Percentiles rank a stretch among this genome's conserved stretches.
phyloP scores from a whole-genome alignment of 2,329 filamentous ascomycete genomes.

The Talaromyces islandicus region DNA sequence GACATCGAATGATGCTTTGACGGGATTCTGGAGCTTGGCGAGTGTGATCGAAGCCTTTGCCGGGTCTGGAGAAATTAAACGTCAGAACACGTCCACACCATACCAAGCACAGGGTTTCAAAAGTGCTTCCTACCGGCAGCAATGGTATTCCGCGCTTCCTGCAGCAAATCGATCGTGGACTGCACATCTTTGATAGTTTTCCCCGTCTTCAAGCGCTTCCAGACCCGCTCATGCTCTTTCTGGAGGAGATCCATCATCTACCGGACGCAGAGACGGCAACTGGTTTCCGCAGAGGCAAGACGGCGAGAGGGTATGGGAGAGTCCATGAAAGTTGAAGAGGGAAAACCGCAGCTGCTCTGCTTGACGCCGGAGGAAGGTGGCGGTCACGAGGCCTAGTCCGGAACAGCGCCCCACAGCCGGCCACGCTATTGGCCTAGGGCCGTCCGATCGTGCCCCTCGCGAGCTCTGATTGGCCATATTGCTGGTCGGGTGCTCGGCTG shows the following conservation, averaged over 20 bases:
- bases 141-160: constrained; percentile 66
- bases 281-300: not conserved
- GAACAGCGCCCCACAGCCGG: not conserved
- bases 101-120: not conserved
- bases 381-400: constrained; percentile 1
- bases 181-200: constrained; percentile 75
- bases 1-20: constrained; percentile 73
- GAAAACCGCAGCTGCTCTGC: not conserved
- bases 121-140: constrained; percentile 53
- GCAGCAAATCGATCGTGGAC: constrained; percentile 70
- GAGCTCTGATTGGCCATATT: not conserved
- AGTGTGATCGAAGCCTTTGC: constrained; percentile 67
- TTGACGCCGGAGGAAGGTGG: not conserved
- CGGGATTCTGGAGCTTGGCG: constrained; percentile 76
- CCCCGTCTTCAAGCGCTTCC: constrained; percentile 61
- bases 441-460: not conserved
- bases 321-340: not conserved
- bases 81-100: not conserved
- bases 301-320: not conserved
- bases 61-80: constrained; percentile 48
- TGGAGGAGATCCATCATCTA: constrained; percentile 58
- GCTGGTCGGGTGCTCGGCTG: not conserved
- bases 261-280: constrained; percentile 1
- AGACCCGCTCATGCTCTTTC: constrained; percentile 68
- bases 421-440: not conserved